phyloP scores from a whole-genome alignment of 192 early-diverging fungal species.

The Backusella tarrabulga region DNA sequence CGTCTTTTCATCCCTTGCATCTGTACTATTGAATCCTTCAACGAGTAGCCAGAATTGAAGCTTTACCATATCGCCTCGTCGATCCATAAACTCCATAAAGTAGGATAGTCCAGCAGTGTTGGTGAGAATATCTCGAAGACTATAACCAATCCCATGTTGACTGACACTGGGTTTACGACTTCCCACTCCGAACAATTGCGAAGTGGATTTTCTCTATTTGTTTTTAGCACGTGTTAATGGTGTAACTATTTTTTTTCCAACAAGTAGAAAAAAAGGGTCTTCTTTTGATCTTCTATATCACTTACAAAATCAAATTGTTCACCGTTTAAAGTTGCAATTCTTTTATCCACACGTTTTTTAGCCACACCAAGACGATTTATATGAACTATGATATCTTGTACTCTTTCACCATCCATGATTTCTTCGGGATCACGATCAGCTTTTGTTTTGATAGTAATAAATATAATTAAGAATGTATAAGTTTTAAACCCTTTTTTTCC shows the following conservation, averaged over 20 bases:
- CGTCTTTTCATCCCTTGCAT: slow-evolving; percentile 32
- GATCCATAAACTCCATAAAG: slow-evolving; percentile 83
- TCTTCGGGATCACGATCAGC: slow-evolving; percentile 67
- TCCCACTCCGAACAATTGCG: slow-evolving; percentile 20
- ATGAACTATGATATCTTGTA: slow-evolving; percentile 70
- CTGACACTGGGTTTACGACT: slow-evolving; percentile 12
- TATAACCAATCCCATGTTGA: slow-evolving; percentile 7
- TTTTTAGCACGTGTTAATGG: neutral
- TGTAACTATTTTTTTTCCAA: neutral
- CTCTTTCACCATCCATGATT: slow-evolving; percentile 78
- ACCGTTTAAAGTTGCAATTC: slow-evolving; percentile 53
- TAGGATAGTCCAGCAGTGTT: slow-evolving; percentile 66
- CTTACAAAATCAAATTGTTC: slow-evolving; percentile 48
- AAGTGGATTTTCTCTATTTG: slow-evolving; percentile 12
- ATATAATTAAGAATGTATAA: neutral
- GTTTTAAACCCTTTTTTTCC: neutral
- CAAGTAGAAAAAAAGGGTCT: neutral
- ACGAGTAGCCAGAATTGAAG: slow-evolving; percentile 78
- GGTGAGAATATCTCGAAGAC: slow-evolving; percentile 55
- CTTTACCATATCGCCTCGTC: slow-evolving; percentile 55
- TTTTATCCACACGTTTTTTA: slow-evolving; percentile 71
- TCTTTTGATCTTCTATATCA: neutral
- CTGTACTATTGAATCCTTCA: slow-evolving; percentile 52
- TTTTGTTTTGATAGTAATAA: slow-evolving; percentile 33
- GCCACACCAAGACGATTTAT: slow-evolving; percentile 74